Base-by-base conservation (phyloP, 2,329 filamentous ascomycete genomes). In the Colletotrichum sp. region DNA sequence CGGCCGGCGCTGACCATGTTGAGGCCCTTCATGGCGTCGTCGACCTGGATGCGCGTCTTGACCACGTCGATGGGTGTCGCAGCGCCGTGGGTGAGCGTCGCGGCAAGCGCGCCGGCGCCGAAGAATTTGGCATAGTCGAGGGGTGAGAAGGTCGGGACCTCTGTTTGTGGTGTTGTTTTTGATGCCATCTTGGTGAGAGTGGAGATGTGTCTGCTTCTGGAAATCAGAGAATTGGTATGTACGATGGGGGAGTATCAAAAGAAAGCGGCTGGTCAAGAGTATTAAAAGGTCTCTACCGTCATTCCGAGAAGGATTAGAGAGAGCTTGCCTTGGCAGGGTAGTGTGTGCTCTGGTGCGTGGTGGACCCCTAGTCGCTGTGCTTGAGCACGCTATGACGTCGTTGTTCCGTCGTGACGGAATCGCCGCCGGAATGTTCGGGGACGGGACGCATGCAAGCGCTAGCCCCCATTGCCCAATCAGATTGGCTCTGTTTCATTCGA, bases 21-120 rank as follows among this genome's bases (percentile, higher is more conserved):
- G 82, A 91, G 90, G 86, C 96, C 96, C 89, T 97, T 97, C 86
- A 95, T 93, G 79, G 89, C 90, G 81, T 95, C 95, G 87, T 98
- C 95, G 83, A 98, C 94, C 87, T 98, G 95, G 84, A 98, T 96
- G 82, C 95, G 92, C 81, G 95, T 98, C 91, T 98, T 98, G 87
- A 98, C 94, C 84, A 96, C 96, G 83, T 87, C 87, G 77, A 88
- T 90, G 60, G 89, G 89, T 7, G 89, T 90, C 14, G 87, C 89
- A n/a, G 87, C 88, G 36, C 86, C 89, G 78, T 90, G 89, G 3
- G 89, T 90, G 18, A 85, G 82, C 2, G 88, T 90, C 13, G 89
- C 89, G 34, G 89, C 89, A 32, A 90, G 85, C 32, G 89, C 89
- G 73, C 89, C 89, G 6, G 88, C 88, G 60, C 86, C 83, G 78